A percentile compares a stretch with the other conserved stretches of the same genome.
These are phyloP conservation scores for Monilinia polystroma DNA, from an alignment of 2,329 filamentous ascomycete species.

Conservation along the genomic window DNA sequence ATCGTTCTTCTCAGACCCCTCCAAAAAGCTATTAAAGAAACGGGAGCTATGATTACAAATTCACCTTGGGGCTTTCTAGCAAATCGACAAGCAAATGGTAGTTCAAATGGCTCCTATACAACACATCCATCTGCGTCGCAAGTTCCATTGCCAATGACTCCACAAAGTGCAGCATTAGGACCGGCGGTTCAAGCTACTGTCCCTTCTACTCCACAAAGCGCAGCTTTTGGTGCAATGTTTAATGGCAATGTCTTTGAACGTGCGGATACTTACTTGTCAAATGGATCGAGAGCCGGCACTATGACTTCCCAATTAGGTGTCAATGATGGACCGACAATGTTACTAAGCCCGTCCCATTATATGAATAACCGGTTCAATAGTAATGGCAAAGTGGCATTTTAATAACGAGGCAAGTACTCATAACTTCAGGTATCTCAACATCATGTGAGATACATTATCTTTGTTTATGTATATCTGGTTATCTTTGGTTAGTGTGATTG, in stretches of 20 bases:
- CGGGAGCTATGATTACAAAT: conserved; percentile 66
- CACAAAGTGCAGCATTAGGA: conserved; percentile 83
- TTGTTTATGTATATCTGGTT: background rate
- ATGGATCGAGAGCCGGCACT: conserved; percentile 37
- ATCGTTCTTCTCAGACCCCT: conserved; percentile 74
- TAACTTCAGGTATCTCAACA: background rate
- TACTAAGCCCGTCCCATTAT: conserved; percentile 35
- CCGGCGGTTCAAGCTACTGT: conserved; percentile 89
- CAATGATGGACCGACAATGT: conserved; percentile 36
- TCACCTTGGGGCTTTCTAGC: conserved; percentile 61
- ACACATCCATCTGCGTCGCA: conserved; percentile 47
- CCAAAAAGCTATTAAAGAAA: conserved; percentile 80
- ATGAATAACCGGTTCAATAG: conserved; percentile 33
- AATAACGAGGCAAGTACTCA: conserved; percentile 10
- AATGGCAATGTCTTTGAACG: conserved; percentile 39
- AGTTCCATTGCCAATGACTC: conserved; percentile 73
- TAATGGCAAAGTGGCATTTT: conserved; percentile 36
- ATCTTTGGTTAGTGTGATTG: conserved; percentile 1
- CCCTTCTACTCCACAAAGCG: conserved; percentile 59
- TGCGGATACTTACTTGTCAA: conserved; percentile 38
- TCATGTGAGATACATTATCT: conserved; percentile 1
- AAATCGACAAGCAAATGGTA: conserved; percentile 31
- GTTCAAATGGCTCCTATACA: conserved; percentile 32
- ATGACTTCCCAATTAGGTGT: conserved; percentile 37
- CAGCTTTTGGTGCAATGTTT: conserved; percentile 37